Evolutionary conservation across 768 basidiomycete species (phyloP), one percentile per base, ranked within the genome.

Genomic region (Suillus bovinus): DNA sequence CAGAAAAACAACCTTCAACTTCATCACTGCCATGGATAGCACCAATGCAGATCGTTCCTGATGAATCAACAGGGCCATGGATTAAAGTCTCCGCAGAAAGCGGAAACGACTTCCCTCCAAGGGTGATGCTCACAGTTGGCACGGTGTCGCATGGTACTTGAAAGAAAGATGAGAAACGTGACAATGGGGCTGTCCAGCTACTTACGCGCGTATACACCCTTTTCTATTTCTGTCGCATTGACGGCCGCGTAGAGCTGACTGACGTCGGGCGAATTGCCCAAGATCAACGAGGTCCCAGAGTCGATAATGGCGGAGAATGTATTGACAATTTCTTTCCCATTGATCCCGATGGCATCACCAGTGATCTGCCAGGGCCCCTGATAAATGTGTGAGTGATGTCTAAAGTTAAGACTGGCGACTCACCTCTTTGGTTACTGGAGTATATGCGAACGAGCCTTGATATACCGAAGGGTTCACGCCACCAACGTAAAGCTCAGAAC

Each of bases 271-370:
- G 69, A 50, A 55, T 82, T 80, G 16, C 80, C 80, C 46, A 86
- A 72, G 49, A 79, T 72, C 34, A 74, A 55, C 4, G 77, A 70
- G 4, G 78, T 79, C 56, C 83, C 87, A 61, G 81, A 86, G 73
- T 88, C 86, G 61, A 88, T 77, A 29, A 74, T 54, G 4, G 67
- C 68, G 7, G 67, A 4, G 16, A 66, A 55, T 24, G 42, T 46
- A 9, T 14, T 44, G 31, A 38, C 38, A 24, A 64, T 56, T 0
- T 55, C 38, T 29, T 64, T 27, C 1, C 67, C 71, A 61, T 79
- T 73, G 29, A 65, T 69, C 64, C 63, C 60, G 17, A 69, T 47
- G 41, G 58, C 58, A 59, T 67, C 65, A 22, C 55, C 36, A 0
- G 34, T 24, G 8, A 72, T 65, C 46, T 67, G 57, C 75, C 74